Evolutionary conservation across 805 yeast genomes (phyloP).

Genomic region (Saccharomycopsis synnaedendra): DNA sequence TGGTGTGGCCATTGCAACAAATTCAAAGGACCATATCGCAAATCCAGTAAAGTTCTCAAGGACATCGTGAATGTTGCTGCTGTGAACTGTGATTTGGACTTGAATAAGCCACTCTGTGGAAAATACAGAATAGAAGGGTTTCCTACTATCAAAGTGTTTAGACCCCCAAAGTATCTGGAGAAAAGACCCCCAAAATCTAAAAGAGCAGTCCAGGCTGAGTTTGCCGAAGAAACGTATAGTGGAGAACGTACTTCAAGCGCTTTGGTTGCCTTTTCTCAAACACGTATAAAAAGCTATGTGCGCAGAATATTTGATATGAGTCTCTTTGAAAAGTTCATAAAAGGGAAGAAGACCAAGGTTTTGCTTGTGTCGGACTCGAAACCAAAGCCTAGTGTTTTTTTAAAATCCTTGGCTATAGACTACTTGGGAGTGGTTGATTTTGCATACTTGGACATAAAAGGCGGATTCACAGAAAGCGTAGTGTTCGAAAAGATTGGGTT

Average conservation of each 20-base stretch:
- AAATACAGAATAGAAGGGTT: conserved; percentile 58
- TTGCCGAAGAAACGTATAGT: conserved; percentile 43
- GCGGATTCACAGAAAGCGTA: conserved; percentile 19
- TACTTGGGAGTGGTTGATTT: conserved; percentile 40
- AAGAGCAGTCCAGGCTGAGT: conserved; percentile 20
- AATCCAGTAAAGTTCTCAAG: conserved; percentile 49
- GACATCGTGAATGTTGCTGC: conserved; percentile 61
- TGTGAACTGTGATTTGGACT: conserved; percentile 70
- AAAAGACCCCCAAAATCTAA: conserved; percentile 17
- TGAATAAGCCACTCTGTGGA: conserved; percentile 60
- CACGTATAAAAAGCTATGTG: conserved; percentile 57
- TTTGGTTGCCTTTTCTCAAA: conserved; percentile 40
- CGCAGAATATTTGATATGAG: conserved; percentile 32
- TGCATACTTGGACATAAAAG: conserved; percentile 29
- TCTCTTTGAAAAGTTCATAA: conserved; percentile 21
- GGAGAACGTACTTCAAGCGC: conserved; percentile 51
- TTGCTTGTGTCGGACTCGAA: conserved; percentile 38
- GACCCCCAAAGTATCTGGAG: conserved; percentile 58
- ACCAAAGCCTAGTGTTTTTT: conserved; percentile 38
- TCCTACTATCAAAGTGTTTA: conserved; percentile 74
- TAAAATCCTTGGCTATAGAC: conserved; percentile 62
- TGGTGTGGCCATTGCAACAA: conserved; percentile 95
- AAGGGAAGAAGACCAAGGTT: conserved; percentile 23
- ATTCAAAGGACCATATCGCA: conserved; percentile 50
- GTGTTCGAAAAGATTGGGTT: conserved; percentile 14